Base-by-base conservation (phyloP, 2,329 filamentous ascomycete species). In the Fusarium sublunatum region DNA sequence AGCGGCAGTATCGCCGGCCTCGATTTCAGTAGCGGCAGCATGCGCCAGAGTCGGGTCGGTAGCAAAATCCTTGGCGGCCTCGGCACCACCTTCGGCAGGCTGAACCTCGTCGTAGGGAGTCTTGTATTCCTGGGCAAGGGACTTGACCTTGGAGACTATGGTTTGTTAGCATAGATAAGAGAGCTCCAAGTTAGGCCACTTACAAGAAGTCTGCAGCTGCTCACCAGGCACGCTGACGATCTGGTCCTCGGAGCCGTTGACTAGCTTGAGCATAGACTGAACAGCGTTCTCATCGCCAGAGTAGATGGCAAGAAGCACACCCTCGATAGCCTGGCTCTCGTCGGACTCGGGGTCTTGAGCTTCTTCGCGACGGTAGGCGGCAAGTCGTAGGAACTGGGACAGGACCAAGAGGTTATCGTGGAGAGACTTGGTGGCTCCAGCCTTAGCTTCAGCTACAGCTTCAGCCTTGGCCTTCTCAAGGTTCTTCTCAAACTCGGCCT, bases 311-410 rank as follows among this genome's bases (percentile, higher is more conserved):
- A 93, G 82, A 55, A 96, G 82, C 31, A 92, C 88, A 48, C 91
- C 91, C 78, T 96, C 91, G 58, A 95, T 88, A 32, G 91, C 92
- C 76, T 88, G 87, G 76, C 88, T 92, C 79, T 94, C 90, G 54
- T 93, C 90, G 6, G 83, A 76, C 36, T 81, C 78, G 43, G 85
- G 83, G 68, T 90, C 84, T 51, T 81, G 84, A 64, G 91, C 90
- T 72, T 91, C 88, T 19, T 86, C 83, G 69, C 91, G 86, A 66
- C 91, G 87, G 69, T 91, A 88, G 55, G 91, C 91, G 58, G 91
- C 91, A 34, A 93, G 84, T 66, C 90, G 87, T 64, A 95, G 80
- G 81, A 95, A 96, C 74, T 92, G 90, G 6, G 91, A 92, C 64
- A 95, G 80, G 25, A 87, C 81, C 43, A 93, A 80, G 36, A 95